Conservation (phyloP, 805 yeast species). For the Saturnispora besseyi region DNA sequence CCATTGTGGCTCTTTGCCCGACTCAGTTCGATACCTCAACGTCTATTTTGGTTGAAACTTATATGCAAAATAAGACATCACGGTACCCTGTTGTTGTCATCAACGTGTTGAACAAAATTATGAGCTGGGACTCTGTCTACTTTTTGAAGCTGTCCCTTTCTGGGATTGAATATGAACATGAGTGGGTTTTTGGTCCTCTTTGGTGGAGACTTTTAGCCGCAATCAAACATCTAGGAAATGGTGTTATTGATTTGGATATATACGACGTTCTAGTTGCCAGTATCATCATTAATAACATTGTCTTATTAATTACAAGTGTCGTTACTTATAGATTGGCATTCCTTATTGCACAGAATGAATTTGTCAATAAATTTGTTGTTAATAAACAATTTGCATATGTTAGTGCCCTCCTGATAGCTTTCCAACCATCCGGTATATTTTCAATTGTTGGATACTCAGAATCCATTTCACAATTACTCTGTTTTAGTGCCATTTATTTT, state of each 20-base stretch:
- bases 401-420: conserved; percentile 34
- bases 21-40: conserved; percentile 43
- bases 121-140: conserved; percentile 84
- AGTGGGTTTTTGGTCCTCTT: conserved; percentile 75
- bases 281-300: conserved; percentile 39
- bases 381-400: conserved; percentile 10
- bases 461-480: conserved; percentile 51
- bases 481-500: conserved; percentile 47
- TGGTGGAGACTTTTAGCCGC: conserved; percentile 48
- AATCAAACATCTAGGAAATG: conserved; percentile 32
- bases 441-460: conserved; percentile 71
- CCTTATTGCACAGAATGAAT: conserved; percentile 10
- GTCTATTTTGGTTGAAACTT: conserved; percentile 25
- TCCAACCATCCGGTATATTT: conserved; percentile 80
- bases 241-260: conserved; percentile 5
- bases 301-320: conserved; percentile 43
- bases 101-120: conserved; percentile 39
- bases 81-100: conserved; percentile 6
- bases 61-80: conserved; percentile 7
- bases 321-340: conserved; percentile 43
- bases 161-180: conserved; percentile 68
- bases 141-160: conserved; percentile 49
- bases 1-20: conserved; percentile 33
- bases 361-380: not conserved
- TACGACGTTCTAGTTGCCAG: conserved; percentile 31